Evolutionary conservation across 2,329 filamentous ascomycete genomes (phyloP).

Genomic region (Fusarium napiforme): DNA sequence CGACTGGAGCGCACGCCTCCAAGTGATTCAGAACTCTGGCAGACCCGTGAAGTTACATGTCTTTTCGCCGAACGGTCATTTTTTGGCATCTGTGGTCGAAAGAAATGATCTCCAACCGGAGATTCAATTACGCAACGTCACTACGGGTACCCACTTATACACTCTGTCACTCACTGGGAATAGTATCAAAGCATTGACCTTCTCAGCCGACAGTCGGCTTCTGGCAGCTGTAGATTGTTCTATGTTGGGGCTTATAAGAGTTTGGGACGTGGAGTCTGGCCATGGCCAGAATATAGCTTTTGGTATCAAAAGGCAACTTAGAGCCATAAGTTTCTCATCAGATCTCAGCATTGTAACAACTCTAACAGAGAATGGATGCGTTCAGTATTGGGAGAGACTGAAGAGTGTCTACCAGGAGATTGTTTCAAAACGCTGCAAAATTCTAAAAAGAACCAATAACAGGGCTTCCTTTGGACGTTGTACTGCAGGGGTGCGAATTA

Average conservation of each 20-base stretch:
- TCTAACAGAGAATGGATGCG: accelerated
- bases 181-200: accelerated
- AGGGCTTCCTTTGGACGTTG: too few relatives aligned
- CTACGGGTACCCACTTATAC: neutral
- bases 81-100: neutral
- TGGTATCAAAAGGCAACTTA: accelerated
- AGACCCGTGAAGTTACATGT: accelerated
- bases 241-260: neutral
- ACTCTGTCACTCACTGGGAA: accelerated
- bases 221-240: neutral
- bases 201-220: neutral
- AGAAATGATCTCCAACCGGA: accelerated
- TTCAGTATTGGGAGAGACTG: neutral
- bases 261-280: neutral
- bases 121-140: neutral
- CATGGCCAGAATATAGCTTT: neutral
- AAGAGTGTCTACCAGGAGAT: neutral
- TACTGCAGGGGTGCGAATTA: too few relatives aligned
- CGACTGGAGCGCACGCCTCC: neutral
- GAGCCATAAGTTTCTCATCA: neutral
- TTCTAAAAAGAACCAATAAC: neutral
- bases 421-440: accelerated
- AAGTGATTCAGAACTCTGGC: neutral
- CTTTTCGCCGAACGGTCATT: accelerated
- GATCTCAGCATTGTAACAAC: neutral